Conservation (phyloP, 257 asterid species). For the Anisodus tanguticus region DNA sequence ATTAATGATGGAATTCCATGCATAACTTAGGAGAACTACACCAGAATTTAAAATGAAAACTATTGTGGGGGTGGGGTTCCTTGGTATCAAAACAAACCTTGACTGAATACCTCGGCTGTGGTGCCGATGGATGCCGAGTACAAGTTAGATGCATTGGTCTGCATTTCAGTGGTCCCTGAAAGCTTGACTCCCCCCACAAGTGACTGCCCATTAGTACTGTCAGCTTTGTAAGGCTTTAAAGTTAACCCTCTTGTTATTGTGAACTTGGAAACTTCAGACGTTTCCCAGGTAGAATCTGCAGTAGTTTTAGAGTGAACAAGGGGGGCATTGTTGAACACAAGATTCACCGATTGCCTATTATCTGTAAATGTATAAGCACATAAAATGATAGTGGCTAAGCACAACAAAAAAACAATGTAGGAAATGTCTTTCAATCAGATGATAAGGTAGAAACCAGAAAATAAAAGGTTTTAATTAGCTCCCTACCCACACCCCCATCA, state of each 20-base stretch:
- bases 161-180: constrained; percentile 45
- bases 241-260: constrained; percentile 59
- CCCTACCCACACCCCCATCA: neutral
- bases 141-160: constrained; percentile 44
- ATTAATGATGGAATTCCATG: neutral
- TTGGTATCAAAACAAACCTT: constrained; percentile 51
- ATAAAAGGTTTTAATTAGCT: constrained; percentile 1
- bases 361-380: constrained; percentile 47
- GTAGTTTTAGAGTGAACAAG: constrained; percentile 42
- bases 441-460: neutral
- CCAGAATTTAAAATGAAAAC: constrained; percentile 3
- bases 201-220: constrained; percentile 34
- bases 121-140: constrained; percentile 49
- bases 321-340: constrained; percentile 55
- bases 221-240: constrained; percentile 49
- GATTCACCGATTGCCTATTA: constrained; percentile 59
- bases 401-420: constrained; percentile 10
- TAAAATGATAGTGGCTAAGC: neutral
- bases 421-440: neutral
- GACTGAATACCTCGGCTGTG: constrained; percentile 48
- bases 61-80: constrained; percentile 5
- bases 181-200: constrained; percentile 42
- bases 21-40: constrained; percentile 5
- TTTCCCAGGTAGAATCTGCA: constrained; percentile 51
- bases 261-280: constrained; percentile 59